Evolutionary conservation across 495 filamentous ascomycete species (phyloP).

Genomic region (Talaromyces nanjingensis): DNA sequence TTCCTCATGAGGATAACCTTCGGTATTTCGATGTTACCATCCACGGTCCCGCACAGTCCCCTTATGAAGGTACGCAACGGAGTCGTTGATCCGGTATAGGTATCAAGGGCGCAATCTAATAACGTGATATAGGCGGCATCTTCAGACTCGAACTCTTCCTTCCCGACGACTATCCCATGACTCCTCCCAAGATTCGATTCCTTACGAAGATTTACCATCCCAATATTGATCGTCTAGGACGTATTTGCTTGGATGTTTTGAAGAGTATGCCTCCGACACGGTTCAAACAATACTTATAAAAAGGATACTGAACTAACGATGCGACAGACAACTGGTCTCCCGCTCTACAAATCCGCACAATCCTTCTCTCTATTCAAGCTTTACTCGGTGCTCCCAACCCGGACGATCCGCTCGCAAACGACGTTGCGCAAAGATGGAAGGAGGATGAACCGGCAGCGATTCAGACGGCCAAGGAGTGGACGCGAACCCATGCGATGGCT

Average conservation of each 20-base stretch:
- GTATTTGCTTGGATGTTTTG: constrained; percentile 94
- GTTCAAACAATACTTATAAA: neutral
- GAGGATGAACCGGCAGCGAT: constrained; percentile 89
- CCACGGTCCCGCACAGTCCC: constrained; percentile 87
- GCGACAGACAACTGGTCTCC: constrained; percentile 92
- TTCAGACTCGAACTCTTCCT: constrained; percentile 98
- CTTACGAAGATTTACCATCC: constrained; percentile 99
- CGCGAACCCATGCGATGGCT: constrained; percentile 64
- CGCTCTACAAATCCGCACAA: constrained; percentile 94
- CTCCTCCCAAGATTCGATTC: constrained; percentile 95
- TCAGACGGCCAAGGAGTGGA: constrained; percentile 85
- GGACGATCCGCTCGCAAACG: constrained; percentile 92
- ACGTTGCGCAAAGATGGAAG: constrained; percentile 98
- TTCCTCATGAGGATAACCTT: constrained; percentile 97
- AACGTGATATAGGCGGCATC: constrained; percentile 59
- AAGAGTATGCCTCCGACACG: constrained; percentile 62
- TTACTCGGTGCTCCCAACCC: constrained; percentile 94
- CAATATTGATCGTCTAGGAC: constrained; percentile 94
- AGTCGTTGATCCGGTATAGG: neutral
- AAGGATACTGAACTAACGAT: constrained; percentile 10
- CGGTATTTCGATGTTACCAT: constrained; percentile 97
- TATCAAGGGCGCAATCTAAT: constrained; percentile 13
- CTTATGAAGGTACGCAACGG: constrained; percentile 70
- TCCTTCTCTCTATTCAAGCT: constrained; percentile 94
- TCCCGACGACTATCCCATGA: constrained; percentile 99